Conservation (phyloP, 805 yeast genomes). For the Kodamaea neixiangensis region DNA sequence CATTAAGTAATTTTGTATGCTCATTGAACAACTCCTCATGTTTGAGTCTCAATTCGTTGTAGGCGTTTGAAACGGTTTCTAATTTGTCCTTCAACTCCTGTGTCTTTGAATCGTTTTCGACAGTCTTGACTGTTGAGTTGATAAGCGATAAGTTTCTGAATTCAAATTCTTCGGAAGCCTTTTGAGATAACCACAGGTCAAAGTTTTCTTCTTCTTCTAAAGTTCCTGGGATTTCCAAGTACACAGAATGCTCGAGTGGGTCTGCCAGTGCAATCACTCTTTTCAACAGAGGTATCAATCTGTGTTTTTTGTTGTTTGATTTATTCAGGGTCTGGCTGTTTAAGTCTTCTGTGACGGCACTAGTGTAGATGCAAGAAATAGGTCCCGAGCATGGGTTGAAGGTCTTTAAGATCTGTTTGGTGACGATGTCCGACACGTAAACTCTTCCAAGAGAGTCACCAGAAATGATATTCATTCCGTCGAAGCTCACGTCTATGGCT, state of each 20-base stretch:
- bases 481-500: conserved; percentile 61
- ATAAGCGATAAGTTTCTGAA: conserved; percentile 47
- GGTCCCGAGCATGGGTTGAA: conserved; percentile 43
- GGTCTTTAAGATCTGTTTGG: conserved; percentile 67
- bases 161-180: conserved; percentile 52
- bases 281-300: conserved; percentile 64
- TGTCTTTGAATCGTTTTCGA: conserved; percentile 20
- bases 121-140: conserved; percentile 38
- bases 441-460: conserved; percentile 78
- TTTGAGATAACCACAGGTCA: conserved; percentile 49
- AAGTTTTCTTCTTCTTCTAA: conserved; percentile 32
- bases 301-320: conserved; percentile 35
- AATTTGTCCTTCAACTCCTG: conserved; percentile 47
- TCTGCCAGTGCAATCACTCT: conserved; percentile 51
- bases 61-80: conserved; percentile 55
- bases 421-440: conserved; percentile 64
- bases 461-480: conserved; percentile 69
- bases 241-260: conserved; percentile 46
- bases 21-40: conserved; percentile 60
- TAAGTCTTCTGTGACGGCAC: conserved; percentile 12
- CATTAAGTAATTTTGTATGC: conserved; percentile 40
- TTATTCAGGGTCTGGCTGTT: conserved; percentile 22
- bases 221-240: conserved; percentile 31
- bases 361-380: conserved; percentile 29
- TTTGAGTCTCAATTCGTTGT: conserved; percentile 56